Percentiles rank a stretch among this genome's conserved stretches.
Conservation (phyloP, 352 stramenopile species). For the Plasmopara muralis region DNA sequence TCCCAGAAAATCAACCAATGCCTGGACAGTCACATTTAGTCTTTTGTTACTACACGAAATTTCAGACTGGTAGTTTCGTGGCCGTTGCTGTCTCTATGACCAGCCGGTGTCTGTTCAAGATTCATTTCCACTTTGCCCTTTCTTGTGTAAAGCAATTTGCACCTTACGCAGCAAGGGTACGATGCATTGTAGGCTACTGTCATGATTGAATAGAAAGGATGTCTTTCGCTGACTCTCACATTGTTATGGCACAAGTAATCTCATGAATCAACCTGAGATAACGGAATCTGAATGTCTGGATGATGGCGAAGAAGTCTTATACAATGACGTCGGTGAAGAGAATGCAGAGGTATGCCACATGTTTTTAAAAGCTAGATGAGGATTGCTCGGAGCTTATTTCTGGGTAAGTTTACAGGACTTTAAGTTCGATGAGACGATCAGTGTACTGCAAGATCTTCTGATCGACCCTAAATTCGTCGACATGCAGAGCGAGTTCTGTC, state of each 20-base stretch:
- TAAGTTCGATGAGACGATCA: slow-evolving; percentile 80
- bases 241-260: slow-evolving; percentile 8
- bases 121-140: slow-evolving; percentile 1
- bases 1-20: background rate
- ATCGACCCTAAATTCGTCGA: slow-evolving; percentile 76
- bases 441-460: slow-evolving; percentile 67
- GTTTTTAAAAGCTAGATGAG: background rate
- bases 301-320: slow-evolving; percentile 62
- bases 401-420: slow-evolving; percentile 25
- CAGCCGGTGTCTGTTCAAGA: background rate
- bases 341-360: slow-evolving; percentile 43
- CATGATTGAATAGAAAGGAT: slow-evolving; percentile 6
- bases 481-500: slow-evolving; percentile 71
- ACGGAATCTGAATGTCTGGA: slow-evolving; percentile 29
- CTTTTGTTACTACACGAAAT: background rate
- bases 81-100: background rate
- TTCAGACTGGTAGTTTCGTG: background rate
- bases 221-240: background rate
- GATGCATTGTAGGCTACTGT: background rate
- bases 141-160: background rate
- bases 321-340: slow-evolving; percentile 51
- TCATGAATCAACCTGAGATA: slow-evolving; percentile 45
- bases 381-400: background rate
- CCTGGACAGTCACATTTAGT: no score
- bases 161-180: background rate